Conservation (phyloP, 352 stramenopile genomes). For the Pythium biforme region DNA sequence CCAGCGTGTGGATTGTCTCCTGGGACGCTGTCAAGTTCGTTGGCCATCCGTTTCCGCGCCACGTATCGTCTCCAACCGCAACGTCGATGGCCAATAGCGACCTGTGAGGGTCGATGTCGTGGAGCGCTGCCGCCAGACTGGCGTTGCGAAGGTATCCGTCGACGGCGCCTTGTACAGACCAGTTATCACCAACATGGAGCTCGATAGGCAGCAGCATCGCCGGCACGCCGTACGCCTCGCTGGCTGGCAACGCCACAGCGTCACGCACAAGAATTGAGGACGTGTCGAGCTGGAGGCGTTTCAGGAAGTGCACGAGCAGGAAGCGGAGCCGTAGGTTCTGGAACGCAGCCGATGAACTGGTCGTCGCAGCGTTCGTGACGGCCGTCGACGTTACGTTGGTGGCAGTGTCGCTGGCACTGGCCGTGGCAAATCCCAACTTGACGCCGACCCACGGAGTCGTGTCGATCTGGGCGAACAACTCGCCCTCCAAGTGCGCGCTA, state of each 20-base stretch:
- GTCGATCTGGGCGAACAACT: slow-evolving; percentile 34
- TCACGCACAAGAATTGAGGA: slow-evolving; percentile 35
- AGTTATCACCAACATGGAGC: slow-evolving; percentile 26
- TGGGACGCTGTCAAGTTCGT: neutral
- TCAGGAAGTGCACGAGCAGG: slow-evolving; percentile 17
- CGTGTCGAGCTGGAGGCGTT: slow-evolving; percentile 16
- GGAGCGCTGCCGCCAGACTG: slow-evolving; percentile 16
- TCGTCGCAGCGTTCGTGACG: neutral
- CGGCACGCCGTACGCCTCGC: slow-evolving; percentile 6
- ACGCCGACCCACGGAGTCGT: slow-evolving; percentile 29
- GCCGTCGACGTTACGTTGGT: neutral
- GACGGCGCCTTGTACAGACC: slow-evolving; percentile 7
- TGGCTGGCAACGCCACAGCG: neutral
- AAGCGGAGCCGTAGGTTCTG: slow-evolving; percentile 34
- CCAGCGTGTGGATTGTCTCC: neutral
- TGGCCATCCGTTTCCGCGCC: neutral
- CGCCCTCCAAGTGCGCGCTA: slow-evolving; percentile 25
- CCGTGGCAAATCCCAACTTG: slow-evolving; percentile 14
- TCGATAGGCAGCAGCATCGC: slow-evolving; percentile 25
- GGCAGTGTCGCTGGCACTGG: neutral
- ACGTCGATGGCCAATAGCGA: slow-evolving; percentile 21
- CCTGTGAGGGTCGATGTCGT: slow-evolving; percentile 27
- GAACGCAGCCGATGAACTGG: slow-evolving; percentile 14
- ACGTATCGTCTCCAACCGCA: neutral
- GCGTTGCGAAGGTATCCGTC: slow-evolving; percentile 29